Evolutionary conservation across 1,284 basidiomycete genomes (phyloP), one percentile per base, ranked within the genome.

Genomic region (Trichosporon sp.): DNA sequence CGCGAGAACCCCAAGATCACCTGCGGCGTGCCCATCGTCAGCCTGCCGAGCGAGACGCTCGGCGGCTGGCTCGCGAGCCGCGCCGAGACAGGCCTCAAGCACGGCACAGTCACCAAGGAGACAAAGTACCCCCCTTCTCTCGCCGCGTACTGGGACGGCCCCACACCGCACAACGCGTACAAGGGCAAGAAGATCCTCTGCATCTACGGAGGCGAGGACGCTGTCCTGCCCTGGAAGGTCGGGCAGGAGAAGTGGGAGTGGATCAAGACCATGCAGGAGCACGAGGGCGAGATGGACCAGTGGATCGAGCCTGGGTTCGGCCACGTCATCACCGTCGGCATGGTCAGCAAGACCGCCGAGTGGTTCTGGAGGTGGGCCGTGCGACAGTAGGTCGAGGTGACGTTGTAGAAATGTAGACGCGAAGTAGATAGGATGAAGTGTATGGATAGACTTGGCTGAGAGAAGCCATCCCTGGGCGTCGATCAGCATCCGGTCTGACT

Each of bases 21-120:
- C 44, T 84, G 92, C 62, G 92, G 89, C 1, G 88, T 95, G 29
- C 90, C 92, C 1, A 85, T 87, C 72, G 86, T 87, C 70, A 92
- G 91, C 31, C 91, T 91, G 71, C 92, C 93, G 0, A 89, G 92
- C 82, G 92, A 88, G 75, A 78, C 86, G 25, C 83, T 85, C 31
- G 85, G 91, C 2, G 87, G 70, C 11, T 75, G 76, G 63, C 75
- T 93, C 72, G 80, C 84, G 11, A 83, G 85, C n/a, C 88, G 91
- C 27, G 56, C 56, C 18, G 56, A 60, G 29, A 23, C 29, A 6
- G 68, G 81, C 72, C 65, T 91, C 8, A 75, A 85, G 0, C 82
- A 88, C 65, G 83, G 76, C 15, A 84, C 89, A 0, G 89, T 53
- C 3, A 35, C 27, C 3, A n/a, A 18, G 21, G 56, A 35, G 64